A percentile compares a stretch with the other conserved stretches of the same genome.
Conservation (phyloP, 1,284 basidiomycete genomes). For the Melampsora occidentalis region DNA sequence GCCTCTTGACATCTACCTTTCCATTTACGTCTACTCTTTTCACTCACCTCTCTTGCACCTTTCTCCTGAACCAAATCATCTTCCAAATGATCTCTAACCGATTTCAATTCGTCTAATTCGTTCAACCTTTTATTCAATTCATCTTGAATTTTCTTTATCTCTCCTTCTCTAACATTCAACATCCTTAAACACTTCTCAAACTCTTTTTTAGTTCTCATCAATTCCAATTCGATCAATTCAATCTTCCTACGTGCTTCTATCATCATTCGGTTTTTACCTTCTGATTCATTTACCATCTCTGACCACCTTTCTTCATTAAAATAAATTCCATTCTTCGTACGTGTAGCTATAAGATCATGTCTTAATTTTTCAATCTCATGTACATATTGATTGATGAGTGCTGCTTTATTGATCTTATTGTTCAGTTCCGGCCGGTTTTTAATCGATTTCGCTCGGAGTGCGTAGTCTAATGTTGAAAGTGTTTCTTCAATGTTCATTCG, state of each 20-base stretch:
- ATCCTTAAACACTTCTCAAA: constrained; percentile 80
- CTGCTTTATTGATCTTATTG: constrained; percentile 86
- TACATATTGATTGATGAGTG: constrained; percentile 89
- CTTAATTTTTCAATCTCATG: constrained; percentile 93
- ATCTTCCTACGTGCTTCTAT: constrained; percentile 77
- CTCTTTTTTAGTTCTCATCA: constrained; percentile 75
- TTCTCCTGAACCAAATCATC: constrained; percentile 8
- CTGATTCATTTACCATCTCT: constrained; percentile 73
- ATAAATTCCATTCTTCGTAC: constrained; percentile 92
- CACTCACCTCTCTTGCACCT: constrained; percentile 11
- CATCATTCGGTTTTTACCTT: constrained; percentile 69
- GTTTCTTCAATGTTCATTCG: constrained; percentile 94
- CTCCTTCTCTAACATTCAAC: constrained; percentile 69
- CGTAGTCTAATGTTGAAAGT: constrained; percentile 95
- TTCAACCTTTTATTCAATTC: constrained; percentile 53
- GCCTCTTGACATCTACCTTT: constrained; percentile 33
- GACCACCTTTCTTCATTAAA: constrained; percentile 84
- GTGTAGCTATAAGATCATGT: constrained; percentile 78
- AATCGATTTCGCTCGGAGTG: constrained; percentile 91
- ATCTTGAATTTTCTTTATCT: constrained; percentile 32
- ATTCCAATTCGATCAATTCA: constrained; percentile 75
- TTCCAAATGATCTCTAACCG: constrained; percentile 43
- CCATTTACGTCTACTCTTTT: constrained; percentile 41
- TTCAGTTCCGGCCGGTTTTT: constrained; percentile 94
- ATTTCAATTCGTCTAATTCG: constrained; percentile 51